Evolutionary conservation across 345 rosid genomes (phyloP), one percentile per base, ranked within the genome.

Genomic region (Eutrema japonicum): DNA sequence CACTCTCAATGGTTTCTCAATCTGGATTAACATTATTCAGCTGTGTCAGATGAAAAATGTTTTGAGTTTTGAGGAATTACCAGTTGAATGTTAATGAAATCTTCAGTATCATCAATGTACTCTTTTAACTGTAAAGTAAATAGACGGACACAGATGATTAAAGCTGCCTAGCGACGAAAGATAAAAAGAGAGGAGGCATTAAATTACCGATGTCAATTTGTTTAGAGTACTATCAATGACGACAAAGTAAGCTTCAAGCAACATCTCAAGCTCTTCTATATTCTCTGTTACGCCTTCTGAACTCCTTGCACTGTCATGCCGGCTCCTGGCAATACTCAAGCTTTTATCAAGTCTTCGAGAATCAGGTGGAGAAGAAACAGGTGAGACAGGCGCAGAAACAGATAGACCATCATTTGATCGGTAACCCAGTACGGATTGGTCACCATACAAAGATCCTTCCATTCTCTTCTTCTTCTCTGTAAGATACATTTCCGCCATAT

Each of bases 401-500:
- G 97, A 95, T 9, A 83, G 65, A 48, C 93, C 87, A 80, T 95
- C 99, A 60, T 71, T 87, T 16, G 98, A 90, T 71, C 86, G 71
- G 75, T 81, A 90, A 58, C 94, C 97, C 64, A 85, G 48, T 66
- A 85, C 7, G 46, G 96, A 88, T 70, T 81, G 99, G 63, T 95
- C 99, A 62, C 96, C 93, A 38, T 83, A 89, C 49, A 92, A 74
- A 67, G 86, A 71, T 38, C 96, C 81, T 66, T 92, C 99, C 89
- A 88, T 86, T 66, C 98, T 84, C 36, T 68, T 84, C 80, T 95
- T 95, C 86, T 95, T 95, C 82, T 95, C 99, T 2, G 98, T 92
- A 26, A 95, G 96, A 84, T 86, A 89, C 99, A 95, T 90, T 82
- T 95, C 99, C 2, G 99, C 99, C 99, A 95, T 92, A 78, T 95